Conservation (phyloP, 116 monocot species). For the Zostera marina region DNA sequence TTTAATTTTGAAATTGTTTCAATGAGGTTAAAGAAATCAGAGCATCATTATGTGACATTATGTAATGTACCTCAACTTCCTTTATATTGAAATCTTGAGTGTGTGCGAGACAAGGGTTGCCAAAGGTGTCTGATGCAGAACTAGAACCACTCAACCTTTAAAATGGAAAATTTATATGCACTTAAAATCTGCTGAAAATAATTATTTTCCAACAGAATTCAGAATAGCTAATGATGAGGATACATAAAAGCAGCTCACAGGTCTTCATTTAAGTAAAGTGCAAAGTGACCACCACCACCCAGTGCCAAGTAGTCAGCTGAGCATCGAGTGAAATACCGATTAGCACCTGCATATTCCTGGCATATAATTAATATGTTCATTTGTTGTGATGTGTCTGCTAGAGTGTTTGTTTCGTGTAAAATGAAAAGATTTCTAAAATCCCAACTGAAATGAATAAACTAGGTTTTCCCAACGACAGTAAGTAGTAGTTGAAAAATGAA, state of each 20-base stretch:
- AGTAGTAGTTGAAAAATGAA: neutral
- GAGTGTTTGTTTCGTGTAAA: neutral
- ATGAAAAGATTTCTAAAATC: neutral
- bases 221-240: neutral
- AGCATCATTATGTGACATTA: neutral
- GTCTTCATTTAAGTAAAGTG: conserved; percentile 85
- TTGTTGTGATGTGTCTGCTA: neutral
- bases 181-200: neutral
- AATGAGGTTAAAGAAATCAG: neutral
- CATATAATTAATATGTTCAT: neutral
- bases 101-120: conserved; percentile 81
- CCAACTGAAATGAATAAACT: neutral
- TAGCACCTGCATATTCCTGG: conserved; percentile 43
- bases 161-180: conserved; percentile 5
- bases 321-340: conserved; percentile 83
- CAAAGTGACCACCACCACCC: conserved; percentile 93
- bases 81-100: conserved; percentile 72
- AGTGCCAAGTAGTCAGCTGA: conserved; percentile 70
- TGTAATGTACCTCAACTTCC: conserved; percentile 69
- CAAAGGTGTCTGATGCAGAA: conserved; percentile 76
- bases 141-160: conserved; percentile 85
- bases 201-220: neutral
- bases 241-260: conserved; percentile 44
- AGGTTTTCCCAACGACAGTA: neutral
- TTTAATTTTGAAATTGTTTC: neutral